Percentiles rank a stretch among this genome's conserved stretches.
phyloP scores from a whole-genome alignment of 1,284 basidiomycete species.

The Somion occarium region DNA sequence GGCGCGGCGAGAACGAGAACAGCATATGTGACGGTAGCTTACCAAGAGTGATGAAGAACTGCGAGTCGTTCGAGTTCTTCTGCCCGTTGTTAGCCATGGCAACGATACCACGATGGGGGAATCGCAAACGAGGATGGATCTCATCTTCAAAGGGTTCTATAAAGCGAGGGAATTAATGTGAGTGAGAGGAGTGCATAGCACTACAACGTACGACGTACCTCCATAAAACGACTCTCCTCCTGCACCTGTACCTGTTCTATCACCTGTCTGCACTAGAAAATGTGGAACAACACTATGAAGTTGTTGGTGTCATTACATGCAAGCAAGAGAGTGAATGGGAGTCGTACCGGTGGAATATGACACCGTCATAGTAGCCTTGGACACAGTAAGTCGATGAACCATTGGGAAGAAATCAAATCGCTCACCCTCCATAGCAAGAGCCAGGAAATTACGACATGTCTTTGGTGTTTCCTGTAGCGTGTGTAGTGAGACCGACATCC shows the following conservation, averaged over 20 bases:
- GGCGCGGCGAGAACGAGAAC: too few relatives aligned
- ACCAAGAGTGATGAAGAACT: constrained; percentile 92
- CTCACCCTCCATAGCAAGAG: constrained; percentile 86
- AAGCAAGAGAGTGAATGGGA: constrained; percentile 6
- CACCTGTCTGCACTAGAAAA: constrained; percentile 95
- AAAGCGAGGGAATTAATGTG: constrained; percentile 1
- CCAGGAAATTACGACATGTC: constrained; percentile 90
- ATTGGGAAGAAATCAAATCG: constrained; percentile 16
- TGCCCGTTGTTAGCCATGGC: constrained; percentile 91
- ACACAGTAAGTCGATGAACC: neutral
- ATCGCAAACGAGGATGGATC: constrained; percentile 86
- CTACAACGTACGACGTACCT: constrained; percentile 41
- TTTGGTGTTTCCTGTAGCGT: constrained; percentile 78
- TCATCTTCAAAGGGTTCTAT: constrained; percentile 89
- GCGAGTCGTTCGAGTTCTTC: constrained; percentile 82
- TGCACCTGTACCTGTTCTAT: constrained; percentile 85
- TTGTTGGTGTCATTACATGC: constrained; percentile 6
- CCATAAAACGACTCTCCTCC: constrained; percentile 93
- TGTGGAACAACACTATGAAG: constrained; percentile 66
- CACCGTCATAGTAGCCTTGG: constrained; percentile 91
- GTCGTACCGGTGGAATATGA: constrained; percentile 84
- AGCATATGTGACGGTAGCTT: neutral
- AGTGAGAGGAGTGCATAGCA: neutral
- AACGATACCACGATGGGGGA: constrained; percentile 82
- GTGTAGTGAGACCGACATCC: neutral